Evolutionary conservation across 495 filamentous ascomycete species (phyloP), one percentile per base, ranked within the genome.

Genomic region (Penicillium pulvis): DNA sequence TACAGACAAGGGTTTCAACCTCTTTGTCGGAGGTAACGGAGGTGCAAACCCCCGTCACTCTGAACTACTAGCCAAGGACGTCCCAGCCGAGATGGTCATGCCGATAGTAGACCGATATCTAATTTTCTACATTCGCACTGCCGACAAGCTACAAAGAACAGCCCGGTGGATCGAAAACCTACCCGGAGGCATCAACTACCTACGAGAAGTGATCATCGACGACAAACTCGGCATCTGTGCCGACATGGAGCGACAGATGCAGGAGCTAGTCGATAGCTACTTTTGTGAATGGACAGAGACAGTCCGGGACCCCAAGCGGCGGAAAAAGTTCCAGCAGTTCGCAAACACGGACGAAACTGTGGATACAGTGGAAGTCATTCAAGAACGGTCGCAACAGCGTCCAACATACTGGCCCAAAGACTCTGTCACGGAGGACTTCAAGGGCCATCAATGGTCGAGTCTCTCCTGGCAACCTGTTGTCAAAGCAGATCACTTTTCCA

Each of bases 241-340:
- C 2, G 87, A 91, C 14, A 87, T 98, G 55, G 93, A 98, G 69
- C 78, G 84, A 36, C 92, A 97, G 65, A 98, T 98, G 93, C 81
- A 90, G 55, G 85, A 90, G 41, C 81, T 98, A 0, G 91, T 98
- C 10, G 87, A 85, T 57, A 86, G 84, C n/a, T 98, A 86, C 73
- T 96, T 93, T 78, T 94, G 93, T 77, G 93, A 98, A 68, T 98
- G 93, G 93, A 92, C 90, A 16, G 91, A 93, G 65, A 90, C 89
- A 1, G 80, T 97, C 70, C 83, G 83, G 17, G 78, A 86, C 58
- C 89, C 90, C 0, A 79, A 83, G 35, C 80, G 87, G 8, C 81
- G 87, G 16, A 87, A 87, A 62, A 79, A 82, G 45, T 98, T 98
- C 81, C 73, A 81, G 30, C 93, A 96, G 72, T 98, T 98, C 60